phyloP scores from a whole-genome alignment of 164 flowering plant genomes.

The Sedum album region DNA sequence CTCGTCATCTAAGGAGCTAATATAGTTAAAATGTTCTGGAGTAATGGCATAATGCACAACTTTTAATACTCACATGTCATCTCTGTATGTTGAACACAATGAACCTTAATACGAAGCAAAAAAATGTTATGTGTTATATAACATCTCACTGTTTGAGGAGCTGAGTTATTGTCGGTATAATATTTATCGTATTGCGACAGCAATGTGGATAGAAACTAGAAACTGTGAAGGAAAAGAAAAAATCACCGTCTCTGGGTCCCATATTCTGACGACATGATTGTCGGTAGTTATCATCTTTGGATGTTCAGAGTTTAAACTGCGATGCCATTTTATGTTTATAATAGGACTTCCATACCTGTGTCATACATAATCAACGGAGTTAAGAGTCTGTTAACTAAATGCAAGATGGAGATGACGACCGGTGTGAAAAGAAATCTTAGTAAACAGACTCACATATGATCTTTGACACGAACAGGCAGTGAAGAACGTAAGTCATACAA shows the following conservation, averaged over 20 bases:
- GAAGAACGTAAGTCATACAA: constrained; percentile 94
- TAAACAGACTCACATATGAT: constrained; percentile 67
- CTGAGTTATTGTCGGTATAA: too few relatives aligned
- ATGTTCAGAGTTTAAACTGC: constrained; percentile 50
- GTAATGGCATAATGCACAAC: too few relatives aligned
- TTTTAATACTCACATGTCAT: too few relatives aligned
- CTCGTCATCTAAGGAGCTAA: too few relatives aligned
- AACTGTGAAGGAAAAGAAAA: background rate
- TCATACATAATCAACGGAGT: constrained; percentile 5
- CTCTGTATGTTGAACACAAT: too few relatives aligned
- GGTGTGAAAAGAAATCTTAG: background rate
- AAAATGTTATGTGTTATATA: too few relatives aligned
- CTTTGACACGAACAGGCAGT: constrained; percentile 59
- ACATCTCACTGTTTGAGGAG: too few relatives aligned
- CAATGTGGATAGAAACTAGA: too few relatives aligned
- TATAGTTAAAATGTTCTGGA: too few relatives aligned
- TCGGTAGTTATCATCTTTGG: constrained; percentile 76
- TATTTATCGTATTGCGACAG: too few relatives aligned
- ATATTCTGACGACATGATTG: constrained; percentile 71
- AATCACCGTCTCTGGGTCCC: constrained; percentile 89
- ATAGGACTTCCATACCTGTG: constrained; percentile 84
- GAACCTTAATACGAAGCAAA: too few relatives aligned
- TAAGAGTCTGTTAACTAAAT: background rate
- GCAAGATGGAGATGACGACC: background rate
- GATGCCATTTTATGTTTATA: constrained; percentile 92